Evolutionary conservation across 2,329 filamentous ascomycete species (phyloP).

Genomic region (Pseudogymnoascus sp.): DNA sequence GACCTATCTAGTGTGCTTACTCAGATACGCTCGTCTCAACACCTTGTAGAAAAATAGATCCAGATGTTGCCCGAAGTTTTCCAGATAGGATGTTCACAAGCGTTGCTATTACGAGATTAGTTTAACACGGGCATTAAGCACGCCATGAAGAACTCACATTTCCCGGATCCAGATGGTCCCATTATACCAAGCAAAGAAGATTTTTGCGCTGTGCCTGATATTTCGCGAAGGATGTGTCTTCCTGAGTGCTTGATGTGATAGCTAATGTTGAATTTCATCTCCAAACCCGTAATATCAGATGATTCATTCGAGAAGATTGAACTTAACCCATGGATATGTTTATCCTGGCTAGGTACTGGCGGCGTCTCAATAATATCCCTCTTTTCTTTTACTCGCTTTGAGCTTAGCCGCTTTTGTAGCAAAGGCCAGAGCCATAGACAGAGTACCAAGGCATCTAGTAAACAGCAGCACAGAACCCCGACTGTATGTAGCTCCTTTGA

Average conservation of each 20-base stretch:
- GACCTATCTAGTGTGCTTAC: conserved; percentile 11
- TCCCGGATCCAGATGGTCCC: conserved; percentile 51
- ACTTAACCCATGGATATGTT: conserved; percentile 38
- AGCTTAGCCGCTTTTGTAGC: conserved; percentile 28
- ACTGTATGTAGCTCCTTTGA: conserved; percentile 35
- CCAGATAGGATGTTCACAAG: conserved; percentile 56
- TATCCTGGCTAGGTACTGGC: conserved; percentile 26
- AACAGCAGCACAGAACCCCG: conserved; percentile 35
- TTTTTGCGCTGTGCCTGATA: conserved; percentile 45
- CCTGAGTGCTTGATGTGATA: conserved; percentile 39
- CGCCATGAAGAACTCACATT: conserved; percentile 28
- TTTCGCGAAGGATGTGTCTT: conserved; percentile 41
- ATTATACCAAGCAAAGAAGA: conserved; percentile 51
- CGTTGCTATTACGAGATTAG: conserved; percentile 30
- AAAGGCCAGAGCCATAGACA: conserved; percentile 30
- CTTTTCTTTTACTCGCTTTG: conserved; percentile 23
- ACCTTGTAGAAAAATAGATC: conserved; percentile 43
- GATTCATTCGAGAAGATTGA: conserved; percentile 43
- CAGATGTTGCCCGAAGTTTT: conserved; percentile 43
- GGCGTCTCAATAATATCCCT: conserved; percentile 20
- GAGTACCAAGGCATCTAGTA: conserved; percentile 36
- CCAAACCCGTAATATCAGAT: conserved; percentile 45
- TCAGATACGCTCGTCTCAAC: conserved; percentile 23
- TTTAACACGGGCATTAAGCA: conserved; percentile 11
- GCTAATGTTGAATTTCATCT: conserved; percentile 43